Percentiles rank a stretch among this genome's conserved stretches.
Evolutionary conservation across 768 basidiomycete genomes (phyloP).

Genomic region (Pleurotus citrinopileatus): DNA sequence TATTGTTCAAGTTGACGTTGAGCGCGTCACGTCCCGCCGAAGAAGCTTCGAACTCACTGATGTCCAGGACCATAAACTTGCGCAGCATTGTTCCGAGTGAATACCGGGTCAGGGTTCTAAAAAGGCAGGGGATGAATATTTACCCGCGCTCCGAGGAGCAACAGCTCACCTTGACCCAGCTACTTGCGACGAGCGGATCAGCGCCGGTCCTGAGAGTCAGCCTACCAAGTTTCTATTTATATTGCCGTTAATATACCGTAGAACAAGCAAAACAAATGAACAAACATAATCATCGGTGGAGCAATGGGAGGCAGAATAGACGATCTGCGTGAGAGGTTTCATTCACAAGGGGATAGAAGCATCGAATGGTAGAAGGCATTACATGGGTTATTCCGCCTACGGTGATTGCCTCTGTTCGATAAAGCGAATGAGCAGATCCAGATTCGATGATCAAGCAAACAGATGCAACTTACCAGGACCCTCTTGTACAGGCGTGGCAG

Average conservation of each 20-base stretch:
- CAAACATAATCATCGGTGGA: slow-evolving; percentile 17
- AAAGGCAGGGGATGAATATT: background rate
- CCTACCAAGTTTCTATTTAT: slow-evolving; percentile 12
- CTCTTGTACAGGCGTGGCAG: slow-evolving; percentile 16
- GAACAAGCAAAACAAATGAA: background rate
- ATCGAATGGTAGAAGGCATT: background rate
- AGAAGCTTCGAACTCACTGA: slow-evolving; percentile 9
- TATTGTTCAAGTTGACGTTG: background rate
- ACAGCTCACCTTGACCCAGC: slow-evolving; percentile 13
- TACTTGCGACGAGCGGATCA: slow-evolving; percentile 14
- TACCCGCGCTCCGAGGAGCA: background rate
- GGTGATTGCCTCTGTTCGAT: slow-evolving; percentile 13
- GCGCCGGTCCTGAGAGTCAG: slow-evolving; percentile 13
- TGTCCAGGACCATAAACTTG: slow-evolving; percentile 15
- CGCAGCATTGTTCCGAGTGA: slow-evolving; percentile 14
- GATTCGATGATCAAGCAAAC: background rate
- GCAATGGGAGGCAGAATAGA: slow-evolving; percentile 18
- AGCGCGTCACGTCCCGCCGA: background rate
- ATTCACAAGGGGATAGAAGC: background rate
- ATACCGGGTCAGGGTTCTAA: slow-evolving; percentile 11
- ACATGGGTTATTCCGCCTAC: slow-evolving; percentile 14
- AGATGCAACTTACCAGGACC: slow-evolving; percentile 11
- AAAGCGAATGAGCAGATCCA: background rate
- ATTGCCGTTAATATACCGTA: background rate
- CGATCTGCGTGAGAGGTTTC: slow-evolving; percentile 10